Base-by-base conservation (phyloP, 176 grass and related monocot genomes). In the Luzula sylvatica region DNA sequence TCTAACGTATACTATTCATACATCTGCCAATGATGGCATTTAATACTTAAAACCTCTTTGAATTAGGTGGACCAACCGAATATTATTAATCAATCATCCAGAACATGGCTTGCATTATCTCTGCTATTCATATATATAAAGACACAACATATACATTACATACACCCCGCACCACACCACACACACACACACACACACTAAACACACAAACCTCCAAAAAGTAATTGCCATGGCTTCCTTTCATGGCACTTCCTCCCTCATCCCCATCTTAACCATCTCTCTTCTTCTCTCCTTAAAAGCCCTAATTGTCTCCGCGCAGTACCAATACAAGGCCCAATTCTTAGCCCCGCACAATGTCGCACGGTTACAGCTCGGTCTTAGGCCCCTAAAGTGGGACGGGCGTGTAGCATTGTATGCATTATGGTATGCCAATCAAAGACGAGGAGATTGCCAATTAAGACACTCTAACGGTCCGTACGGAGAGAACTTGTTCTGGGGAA, bases 401-500 rank as follows among this genome's bases (percentile, higher is more conserved):
- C 28, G 23, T 2, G 78, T 83, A 58, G 88, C 83, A 3, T 23
- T 47, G 3, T 83, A 83, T 58, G 88, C 88, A 46, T 68, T 58
- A 57, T 42, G 35, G 72, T 94, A 83, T 40, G 88, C 83, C 2
- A 40, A 78, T 39, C 20, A 72, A 23, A 53, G 83, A 17, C 67
- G 75, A 47, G 65, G 68, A 9, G 83, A 94, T 72, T 94, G 88
- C 69, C 60, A 76, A 23, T 75, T 94, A 72, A 70, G 44, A 50
- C 88, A 94, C 66, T 94, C 88, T 26, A 47, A 60, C 53, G 71
- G 75, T 13, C 68, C 67, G 1, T 94, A 94, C 65, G 88, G 88
- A 4, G 88, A 94, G 79, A 94, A 94, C 75, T 61, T 94, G 14
- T 94, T 87, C 75, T 83, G 79, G 83, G 88, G 88, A 27, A 81